Evolutionary conservation across 176 grass and related monocot genomes (phyloP).

Genomic region (Cenchrus purpureus): DNA sequence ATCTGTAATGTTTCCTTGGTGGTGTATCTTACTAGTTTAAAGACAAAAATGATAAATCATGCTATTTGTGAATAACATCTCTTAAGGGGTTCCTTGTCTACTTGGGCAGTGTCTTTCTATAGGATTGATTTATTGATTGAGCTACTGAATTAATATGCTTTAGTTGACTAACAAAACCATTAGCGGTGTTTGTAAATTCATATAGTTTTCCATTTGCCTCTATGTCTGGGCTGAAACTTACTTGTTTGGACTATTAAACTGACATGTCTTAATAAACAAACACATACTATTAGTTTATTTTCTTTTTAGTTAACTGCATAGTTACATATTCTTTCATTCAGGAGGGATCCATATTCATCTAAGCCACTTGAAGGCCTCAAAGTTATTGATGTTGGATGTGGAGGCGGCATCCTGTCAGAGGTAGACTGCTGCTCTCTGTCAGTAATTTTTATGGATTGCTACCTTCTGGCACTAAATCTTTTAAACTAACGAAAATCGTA

Average conservation of each 20-base stretch:
- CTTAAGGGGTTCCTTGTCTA: not conserved
- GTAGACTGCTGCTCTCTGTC: constrained; percentile 42
- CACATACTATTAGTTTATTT: not conserved
- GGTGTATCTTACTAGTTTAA: not conserved
- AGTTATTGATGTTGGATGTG: constrained; percentile 98
- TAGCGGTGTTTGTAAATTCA: not conserved
- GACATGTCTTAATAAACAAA: not conserved
- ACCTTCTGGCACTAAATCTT: not conserved
- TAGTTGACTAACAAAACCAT: not conserved
- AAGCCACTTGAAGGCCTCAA: constrained; percentile 91
- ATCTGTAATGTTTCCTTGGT: not conserved
- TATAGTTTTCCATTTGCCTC: not conserved
- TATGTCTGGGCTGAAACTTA: not conserved
- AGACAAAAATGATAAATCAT: not conserved
- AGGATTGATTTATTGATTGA: constrained; percentile 9
- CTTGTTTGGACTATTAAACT: not conserved
- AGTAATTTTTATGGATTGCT: not conserved
- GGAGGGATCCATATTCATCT: constrained; percentile 79
- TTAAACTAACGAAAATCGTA: not conserved
- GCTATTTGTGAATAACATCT: not conserved
- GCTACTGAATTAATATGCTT: not conserved
- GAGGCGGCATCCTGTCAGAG: constrained; percentile 94
- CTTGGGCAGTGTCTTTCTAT: not conserved
- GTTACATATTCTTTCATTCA: constrained; percentile 34
- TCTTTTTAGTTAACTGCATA: not conserved